Percentiles rank a stretch among this genome's conserved stretches.
Evolutionary conservation across 2,329 filamentous ascomycete genomes (phyloP).

Genomic region (Boeremia lycopersici): DNA sequence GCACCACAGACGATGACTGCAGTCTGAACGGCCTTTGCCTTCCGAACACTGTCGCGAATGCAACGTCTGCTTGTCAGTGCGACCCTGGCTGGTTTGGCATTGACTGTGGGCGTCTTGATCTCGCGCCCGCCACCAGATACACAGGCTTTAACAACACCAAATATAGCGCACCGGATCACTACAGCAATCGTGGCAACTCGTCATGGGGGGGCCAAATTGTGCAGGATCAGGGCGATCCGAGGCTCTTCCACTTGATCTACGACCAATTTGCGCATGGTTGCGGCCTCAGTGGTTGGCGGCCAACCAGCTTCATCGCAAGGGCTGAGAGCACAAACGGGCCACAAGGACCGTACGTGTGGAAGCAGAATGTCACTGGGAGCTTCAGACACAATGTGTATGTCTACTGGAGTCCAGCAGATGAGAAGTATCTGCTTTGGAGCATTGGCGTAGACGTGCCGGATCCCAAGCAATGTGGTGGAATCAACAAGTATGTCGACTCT

Average conservation of each 20-base stretch:
- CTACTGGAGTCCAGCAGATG: constrained; percentile 53
- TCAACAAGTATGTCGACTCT: constrained; percentile 8
- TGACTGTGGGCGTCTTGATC: constrained; percentile 55
- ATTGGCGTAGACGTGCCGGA: constrained; percentile 50
- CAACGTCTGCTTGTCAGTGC: constrained; percentile 21
- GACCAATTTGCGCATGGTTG: constrained; percentile 56
- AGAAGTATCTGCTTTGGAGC: constrained; percentile 53
- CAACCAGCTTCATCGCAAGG: constrained; percentile 53
- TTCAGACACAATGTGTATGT: constrained; percentile 57
- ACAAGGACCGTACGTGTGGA: constrained; percentile 53
- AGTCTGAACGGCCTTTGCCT: constrained; percentile 50
- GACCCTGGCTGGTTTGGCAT: constrained; percentile 54
- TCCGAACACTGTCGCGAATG: neutral
- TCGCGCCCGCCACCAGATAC: constrained; percentile 49
- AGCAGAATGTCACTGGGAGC: constrained; percentile 48
- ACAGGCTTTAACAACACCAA: constrained; percentile 56
- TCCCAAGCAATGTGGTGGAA: constrained; percentile 21
- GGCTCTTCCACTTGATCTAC: constrained; percentile 54
- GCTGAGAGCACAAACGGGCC: constrained; percentile 55
- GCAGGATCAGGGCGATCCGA: constrained; percentile 48
- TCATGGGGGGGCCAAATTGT: constrained; percentile 58
- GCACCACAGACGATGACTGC: constrained; percentile 46
- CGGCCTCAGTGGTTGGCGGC: constrained; percentile 56
- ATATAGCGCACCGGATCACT: constrained; percentile 18
- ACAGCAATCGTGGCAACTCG: constrained; percentile 45